phyloP scores from a whole-genome alignment of 2,329 filamentous ascomycete genomes.

The Blastomyces emzantsi region DNA sequence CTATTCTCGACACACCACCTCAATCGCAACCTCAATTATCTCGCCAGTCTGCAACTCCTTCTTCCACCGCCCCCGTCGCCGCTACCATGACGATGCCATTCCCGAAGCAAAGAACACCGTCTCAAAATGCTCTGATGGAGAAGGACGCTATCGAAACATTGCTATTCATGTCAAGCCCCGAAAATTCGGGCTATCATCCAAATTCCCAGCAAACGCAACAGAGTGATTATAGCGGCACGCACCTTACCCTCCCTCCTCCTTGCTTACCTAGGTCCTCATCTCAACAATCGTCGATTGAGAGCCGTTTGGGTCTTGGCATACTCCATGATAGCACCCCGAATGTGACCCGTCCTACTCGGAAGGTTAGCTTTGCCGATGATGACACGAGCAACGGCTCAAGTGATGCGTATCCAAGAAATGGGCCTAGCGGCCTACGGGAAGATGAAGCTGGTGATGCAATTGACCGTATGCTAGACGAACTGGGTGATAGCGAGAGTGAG shows the following conservation, averaged over 20 bases:
- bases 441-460: slow-evolving; percentile 21
- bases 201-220: slow-evolving; percentile 25
- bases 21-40: slow-evolving; percentile 20
- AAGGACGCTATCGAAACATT: slow-evolving; percentile 44
- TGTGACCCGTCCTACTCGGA: slow-evolving; percentile 1
- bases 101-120: slow-evolving; percentile 29
- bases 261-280: slow-evolving; percentile 17
- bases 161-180: slow-evolving; percentile 44
- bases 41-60: slow-evolving; percentile 17
- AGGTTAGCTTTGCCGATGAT: slow-evolving; percentile 19
- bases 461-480: slow-evolving; percentile 24
- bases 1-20: slow-evolving; percentile 27
- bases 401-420: not conserved
- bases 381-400: slow-evolving; percentile 12
- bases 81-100: slow-evolving; percentile 14
- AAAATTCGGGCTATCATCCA: slow-evolving; percentile 38
- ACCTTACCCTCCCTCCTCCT: slow-evolving; percentile 16
- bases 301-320: not conserved
- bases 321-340: not conserved
- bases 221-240: slow-evolving; percentile 8
- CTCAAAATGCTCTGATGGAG: slow-evolving; percentile 40
- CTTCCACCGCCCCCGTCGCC: slow-evolving; percentile 2
- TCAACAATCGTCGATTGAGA: slow-evolving; percentile 15
- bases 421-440: slow-evolving; percentile 11
- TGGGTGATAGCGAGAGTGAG: slow-evolving; percentile 23